Base-by-base conservation (phyloP, 2,329 filamentous ascomycete species). In the Aspergillus sp. region DNA sequence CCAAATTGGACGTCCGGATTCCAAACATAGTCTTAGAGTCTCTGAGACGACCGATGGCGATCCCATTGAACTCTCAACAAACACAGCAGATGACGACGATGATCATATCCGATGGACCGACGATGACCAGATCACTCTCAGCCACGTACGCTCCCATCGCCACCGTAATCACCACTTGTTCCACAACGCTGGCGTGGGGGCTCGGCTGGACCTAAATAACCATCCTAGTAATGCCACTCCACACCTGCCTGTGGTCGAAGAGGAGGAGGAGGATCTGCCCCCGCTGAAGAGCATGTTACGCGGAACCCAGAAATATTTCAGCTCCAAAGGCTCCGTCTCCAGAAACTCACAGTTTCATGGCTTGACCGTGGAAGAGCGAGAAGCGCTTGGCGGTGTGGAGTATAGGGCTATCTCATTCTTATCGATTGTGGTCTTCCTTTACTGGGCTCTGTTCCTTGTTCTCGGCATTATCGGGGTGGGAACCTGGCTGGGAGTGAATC, bases 301-400 rank as follows among this genome's bases (percentile, higher is more conserved):
- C 23, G 65, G 59, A 5, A 63, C 65, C 5, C 65, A 68, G 36
- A 68, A 65, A 44, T 67, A 67, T 49, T 64, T 71, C 23, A 50
- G 54, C 10, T 68, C 66, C 2, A 68, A 62, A 48, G 67, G 61
- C 9, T 45, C 59, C 55, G 60, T 78, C 13, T 73, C 74, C 2
- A 71, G 77, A 32, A 81, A 81, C 58, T 78, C 76, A 5, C 74
- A 76, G 38, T 80, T 82, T 56, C 69, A 80, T 58, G 73, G 76
- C 31, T 65, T 79, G 23, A 75, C 70, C 10, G 63, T 71, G 21
- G 68, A 71, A 11, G 74, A 78, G 41, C 69, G 76, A 5, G 68
- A 75, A 16, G 64, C 64, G 47, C 64, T 76, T 3, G 74, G 73
- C 17, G 74, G 74, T 3, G 71, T 76, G 14, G 74, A 77, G 59